Conservation (phyloP, 2,329 filamentous ascomycete genomes). For the Hymenotorrendiella dingleyae region DNA sequence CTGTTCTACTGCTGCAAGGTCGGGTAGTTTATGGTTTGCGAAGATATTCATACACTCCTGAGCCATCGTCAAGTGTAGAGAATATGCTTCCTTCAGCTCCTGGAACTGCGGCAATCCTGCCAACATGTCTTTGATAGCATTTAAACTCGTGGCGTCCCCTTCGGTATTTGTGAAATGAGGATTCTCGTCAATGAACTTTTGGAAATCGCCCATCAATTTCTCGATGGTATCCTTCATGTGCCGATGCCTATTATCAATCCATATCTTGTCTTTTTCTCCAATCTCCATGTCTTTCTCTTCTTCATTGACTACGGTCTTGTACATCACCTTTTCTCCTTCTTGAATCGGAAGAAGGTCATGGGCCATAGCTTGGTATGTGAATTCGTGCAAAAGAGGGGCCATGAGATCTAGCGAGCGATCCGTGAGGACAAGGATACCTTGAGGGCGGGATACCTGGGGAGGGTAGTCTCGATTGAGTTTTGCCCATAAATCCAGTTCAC, state of each 20-base stretch:
- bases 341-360: conserved; percentile 86
- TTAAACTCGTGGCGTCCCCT: conserved; percentile 67
- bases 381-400: conserved; percentile 86
- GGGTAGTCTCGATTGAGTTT: conserved; percentile 82
- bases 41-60: conserved; percentile 96
- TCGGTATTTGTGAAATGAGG: conserved; percentile 80
- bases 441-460: conserved; percentile 68
- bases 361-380: conserved; percentile 98
- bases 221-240: conserved; percentile 99
- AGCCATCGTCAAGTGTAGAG: conserved; percentile 91
- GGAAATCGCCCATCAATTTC: conserved; percentile 87
- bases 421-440: conserved; percentile 77
- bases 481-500: conserved; percentile 84
- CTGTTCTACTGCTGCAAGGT: conserved; percentile 85
- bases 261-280: conserved; percentile 83
- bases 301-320: conserved; percentile 73
- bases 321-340: conserved; percentile 83
- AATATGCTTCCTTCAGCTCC: conserved; percentile 92
- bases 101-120: conserved; percentile 91
- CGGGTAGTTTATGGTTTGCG: conserved; percentile 74
- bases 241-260: conserved; percentile 87
- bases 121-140: conserved; percentile 95
- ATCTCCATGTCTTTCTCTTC: conserved; percentile 91
- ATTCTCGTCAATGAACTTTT: conserved; percentile 85
- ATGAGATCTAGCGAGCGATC: conserved; percentile 90